phyloP scores from a whole-genome alignment of 441 rosid species.

The Adansonia rubrostipa region DNA sequence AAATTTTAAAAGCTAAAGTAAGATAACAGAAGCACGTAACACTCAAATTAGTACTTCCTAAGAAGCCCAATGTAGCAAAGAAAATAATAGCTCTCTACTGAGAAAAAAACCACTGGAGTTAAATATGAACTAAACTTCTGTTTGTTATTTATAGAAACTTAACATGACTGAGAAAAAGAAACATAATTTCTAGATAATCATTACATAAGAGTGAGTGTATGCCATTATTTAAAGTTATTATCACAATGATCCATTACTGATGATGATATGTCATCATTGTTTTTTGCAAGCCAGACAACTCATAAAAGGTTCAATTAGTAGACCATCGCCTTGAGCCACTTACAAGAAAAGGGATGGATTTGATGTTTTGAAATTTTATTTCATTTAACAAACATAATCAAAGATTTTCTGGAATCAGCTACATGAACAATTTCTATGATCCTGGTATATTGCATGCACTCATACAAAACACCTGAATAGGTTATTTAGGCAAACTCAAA shows the following conservation, averaged over 20 bases:
- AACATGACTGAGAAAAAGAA: neutral
- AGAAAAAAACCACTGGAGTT: neutral
- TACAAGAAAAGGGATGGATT: neutral
- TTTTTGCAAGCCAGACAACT: neutral
- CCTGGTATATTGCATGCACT: neutral
- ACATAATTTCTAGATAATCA: neutral
- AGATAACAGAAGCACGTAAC: constrained; percentile 1
- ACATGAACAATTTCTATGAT: neutral
- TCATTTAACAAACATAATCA: neutral
- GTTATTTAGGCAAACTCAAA: neutral
- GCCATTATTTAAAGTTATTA: neutral
- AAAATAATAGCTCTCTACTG: neutral
- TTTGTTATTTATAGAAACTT: neutral
- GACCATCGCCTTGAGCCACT: neutral
- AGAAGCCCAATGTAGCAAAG: neutral
- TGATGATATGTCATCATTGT: neutral
- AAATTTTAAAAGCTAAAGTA: constrained; percentile 22
- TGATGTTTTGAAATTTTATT: neutral
- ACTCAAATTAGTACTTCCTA: neutral
- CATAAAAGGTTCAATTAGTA: no score
- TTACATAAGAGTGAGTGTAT: neutral
- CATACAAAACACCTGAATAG: neutral
- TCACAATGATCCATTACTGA: neutral
- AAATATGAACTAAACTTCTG: neutral
- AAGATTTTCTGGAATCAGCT: neutral